Conservation (phyloP, 139 green algal species). For the Chlorella sp. region DNA sequence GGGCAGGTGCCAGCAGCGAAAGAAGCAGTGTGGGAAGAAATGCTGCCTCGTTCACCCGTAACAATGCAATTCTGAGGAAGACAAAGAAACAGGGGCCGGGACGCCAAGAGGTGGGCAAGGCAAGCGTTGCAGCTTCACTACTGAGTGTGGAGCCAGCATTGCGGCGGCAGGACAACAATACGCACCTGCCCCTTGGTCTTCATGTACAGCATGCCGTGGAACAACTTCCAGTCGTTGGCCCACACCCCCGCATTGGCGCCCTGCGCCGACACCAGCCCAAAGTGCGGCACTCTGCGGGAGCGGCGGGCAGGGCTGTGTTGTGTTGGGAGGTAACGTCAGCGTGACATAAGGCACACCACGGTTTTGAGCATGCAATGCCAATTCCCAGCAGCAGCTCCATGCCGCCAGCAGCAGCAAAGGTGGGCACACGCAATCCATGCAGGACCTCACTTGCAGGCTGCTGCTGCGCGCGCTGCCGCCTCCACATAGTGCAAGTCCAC, state of each 20-base stretch:
- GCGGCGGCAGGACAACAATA: neutral
- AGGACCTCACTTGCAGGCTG: conserved; percentile 20
- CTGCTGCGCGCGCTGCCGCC: conserved; percentile 48
- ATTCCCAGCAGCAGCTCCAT: too few relatives aligned
- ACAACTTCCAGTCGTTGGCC: conserved; percentile 28
- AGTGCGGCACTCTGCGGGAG: conserved; percentile 37
- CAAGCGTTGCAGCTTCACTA: too few relatives aligned
- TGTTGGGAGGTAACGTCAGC: too few relatives aligned
- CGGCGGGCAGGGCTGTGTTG: too few relatives aligned
- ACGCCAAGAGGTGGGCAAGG: too few relatives aligned
- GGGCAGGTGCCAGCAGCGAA: neutral
- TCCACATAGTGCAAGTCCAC: conserved; percentile 71
- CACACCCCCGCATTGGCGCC: conserved; percentile 33
- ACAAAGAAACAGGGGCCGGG: too few relatives aligned
- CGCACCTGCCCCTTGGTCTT: conserved; percentile 42
- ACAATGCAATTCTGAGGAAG: too few relatives aligned
- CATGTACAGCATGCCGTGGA: conserved; percentile 46
- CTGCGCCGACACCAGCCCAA: conserved; percentile 40
- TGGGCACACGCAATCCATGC: too few relatives aligned
- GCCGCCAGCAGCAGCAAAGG: too few relatives aligned
- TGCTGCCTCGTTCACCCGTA: too few relatives aligned
- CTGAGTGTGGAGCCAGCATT: neutral
- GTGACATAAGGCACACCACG: too few relatives aligned
- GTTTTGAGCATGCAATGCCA: too few relatives aligned
- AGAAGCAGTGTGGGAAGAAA: neutral